These are phyloP conservation scores for Alloteropsis semialata DNA, from an alignment of 176 grass and related monocot species.

Conservation along the genomic window DNA sequence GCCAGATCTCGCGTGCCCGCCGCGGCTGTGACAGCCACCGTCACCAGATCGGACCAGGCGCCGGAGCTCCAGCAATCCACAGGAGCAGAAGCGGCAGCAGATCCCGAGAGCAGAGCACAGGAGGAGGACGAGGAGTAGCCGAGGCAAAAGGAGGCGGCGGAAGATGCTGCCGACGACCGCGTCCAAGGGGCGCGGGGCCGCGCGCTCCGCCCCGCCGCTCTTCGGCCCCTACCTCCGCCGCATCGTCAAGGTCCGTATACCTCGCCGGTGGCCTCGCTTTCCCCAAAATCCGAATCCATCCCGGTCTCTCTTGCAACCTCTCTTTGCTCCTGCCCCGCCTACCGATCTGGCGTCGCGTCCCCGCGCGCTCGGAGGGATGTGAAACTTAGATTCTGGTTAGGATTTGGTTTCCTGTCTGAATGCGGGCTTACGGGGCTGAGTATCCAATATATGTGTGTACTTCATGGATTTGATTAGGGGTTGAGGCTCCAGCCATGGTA, in stretches of 20 bases:
- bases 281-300: neutral
- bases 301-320: neutral
- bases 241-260: constrained; percentile 75
- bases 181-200: constrained; percentile 64
- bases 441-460: neutral
- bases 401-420: neutral
- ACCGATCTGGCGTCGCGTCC: neutral
- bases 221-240: constrained; percentile 86
- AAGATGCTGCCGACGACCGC: constrained; percentile 87
- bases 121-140: neutral
- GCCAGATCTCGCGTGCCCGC: constrained; percentile 37
- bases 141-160: neutral
- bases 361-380: neutral
- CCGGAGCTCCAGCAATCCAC: neutral
- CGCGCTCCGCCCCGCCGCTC: constrained; percentile 52
- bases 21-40: constrained; percentile 8
- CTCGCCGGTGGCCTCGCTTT: neutral
- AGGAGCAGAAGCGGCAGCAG: constrained; percentile 18
- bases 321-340: neutral
- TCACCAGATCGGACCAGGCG: constrained; percentile 21
- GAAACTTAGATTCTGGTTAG: neutral
- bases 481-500: neutral
- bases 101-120: constrained; percentile 12
- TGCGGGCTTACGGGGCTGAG: neutral
- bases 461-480: neutral